A percentile compares a stretch with the other conserved stretches of the same genome.
These are phyloP conservation scores for Inga leiocalycina DNA, from an alignment of 306 rosid species.

Conservation along the genomic window DNA sequence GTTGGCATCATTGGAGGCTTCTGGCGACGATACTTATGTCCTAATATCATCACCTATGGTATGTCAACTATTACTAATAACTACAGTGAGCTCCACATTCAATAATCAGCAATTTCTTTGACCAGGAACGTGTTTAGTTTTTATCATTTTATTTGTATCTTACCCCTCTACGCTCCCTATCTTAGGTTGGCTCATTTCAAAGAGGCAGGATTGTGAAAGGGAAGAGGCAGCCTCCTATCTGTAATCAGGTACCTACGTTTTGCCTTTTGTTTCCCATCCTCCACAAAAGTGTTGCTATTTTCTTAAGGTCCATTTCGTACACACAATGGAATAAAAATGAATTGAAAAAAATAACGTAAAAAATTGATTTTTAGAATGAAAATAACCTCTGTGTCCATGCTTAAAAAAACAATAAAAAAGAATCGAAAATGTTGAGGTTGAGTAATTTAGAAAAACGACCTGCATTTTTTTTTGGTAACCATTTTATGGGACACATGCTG, in stretches of 20 bases:
- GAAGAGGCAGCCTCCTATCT: conserved; percentile 79
- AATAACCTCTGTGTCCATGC: background rate
- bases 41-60: conserved; percentile 80
- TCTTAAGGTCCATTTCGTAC: background rate
- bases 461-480: background rate
- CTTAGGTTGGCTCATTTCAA: conserved; percentile 85
- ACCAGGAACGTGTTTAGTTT: conserved; percentile 24
- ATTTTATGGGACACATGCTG: conserved; percentile 1
- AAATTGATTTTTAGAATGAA: background rate
- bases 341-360: background rate
- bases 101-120: conserved; percentile 13
- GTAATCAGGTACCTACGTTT: conserved; percentile 70
- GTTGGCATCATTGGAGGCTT: conserved; percentile 84
- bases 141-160: conserved; percentile 1
- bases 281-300: background rate
- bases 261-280: conserved; percentile 27
- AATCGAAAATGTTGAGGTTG: background rate
- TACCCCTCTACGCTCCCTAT: background rate
- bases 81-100: conserved; percentile 1
- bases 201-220: conserved; percentile 88
- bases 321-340: background rate
- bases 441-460: conserved; percentile 11
- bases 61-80: conserved; percentile 28
- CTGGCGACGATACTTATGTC: conserved; percentile 63
- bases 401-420: background rate